Evolutionary conservation across 2,329 filamentous ascomycete genomes (phyloP).

Genomic region (Diaporthe australafricana): DNA sequence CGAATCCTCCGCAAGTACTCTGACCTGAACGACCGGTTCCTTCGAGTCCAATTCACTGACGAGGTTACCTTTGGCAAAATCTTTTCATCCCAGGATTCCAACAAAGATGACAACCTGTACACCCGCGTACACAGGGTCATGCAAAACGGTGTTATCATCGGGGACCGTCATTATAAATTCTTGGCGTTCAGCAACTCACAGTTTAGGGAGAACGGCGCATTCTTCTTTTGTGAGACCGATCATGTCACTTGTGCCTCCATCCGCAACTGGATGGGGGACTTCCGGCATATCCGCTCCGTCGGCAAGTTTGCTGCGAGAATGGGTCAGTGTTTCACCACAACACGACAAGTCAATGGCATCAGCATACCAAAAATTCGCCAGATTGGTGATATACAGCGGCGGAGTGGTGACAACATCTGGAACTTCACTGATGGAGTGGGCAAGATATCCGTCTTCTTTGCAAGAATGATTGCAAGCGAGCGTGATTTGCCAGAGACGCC

Average conservation of each 20-base stretch:
- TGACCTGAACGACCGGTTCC: constrained; percentile 78
- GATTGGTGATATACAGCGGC: constrained; percentile 74
- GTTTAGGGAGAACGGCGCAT: constrained; percentile 89
- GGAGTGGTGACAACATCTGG: constrained; percentile 69
- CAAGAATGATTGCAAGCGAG: constrained; percentile 78
- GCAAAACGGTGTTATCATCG: constrained; percentile 83
- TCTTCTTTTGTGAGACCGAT: constrained; percentile 85
- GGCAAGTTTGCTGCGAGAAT: constrained; percentile 91
- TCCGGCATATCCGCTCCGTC: constrained; percentile 82
- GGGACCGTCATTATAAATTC: constrained; percentile 86
- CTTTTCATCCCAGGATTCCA: constrained; percentile 61
- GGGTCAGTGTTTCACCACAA: constrained; percentile 97
- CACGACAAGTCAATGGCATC: constrained; percentile 76
- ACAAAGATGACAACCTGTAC: constrained; percentile 77
- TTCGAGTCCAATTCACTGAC: constrained; percentile 90
- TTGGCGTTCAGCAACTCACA: constrained; percentile 96
- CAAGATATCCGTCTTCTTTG: constrained; percentile 85
- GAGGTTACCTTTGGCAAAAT: constrained; percentile 76
- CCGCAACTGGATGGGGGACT: constrained; percentile 86
- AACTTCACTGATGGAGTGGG: constrained; percentile 92
- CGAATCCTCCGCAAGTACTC: constrained; percentile 82
- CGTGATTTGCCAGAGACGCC: constrained; percentile 74
- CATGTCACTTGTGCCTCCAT: constrained; percentile 80
- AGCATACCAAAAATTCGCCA: constrained; percentile 67
- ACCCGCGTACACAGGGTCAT: constrained; percentile 78